A percentile compares a stretch with the other conserved stretches of the same genome.
Conservation (phyloP, 352 stramenopile species). For the Pythium graminicola region DNA sequence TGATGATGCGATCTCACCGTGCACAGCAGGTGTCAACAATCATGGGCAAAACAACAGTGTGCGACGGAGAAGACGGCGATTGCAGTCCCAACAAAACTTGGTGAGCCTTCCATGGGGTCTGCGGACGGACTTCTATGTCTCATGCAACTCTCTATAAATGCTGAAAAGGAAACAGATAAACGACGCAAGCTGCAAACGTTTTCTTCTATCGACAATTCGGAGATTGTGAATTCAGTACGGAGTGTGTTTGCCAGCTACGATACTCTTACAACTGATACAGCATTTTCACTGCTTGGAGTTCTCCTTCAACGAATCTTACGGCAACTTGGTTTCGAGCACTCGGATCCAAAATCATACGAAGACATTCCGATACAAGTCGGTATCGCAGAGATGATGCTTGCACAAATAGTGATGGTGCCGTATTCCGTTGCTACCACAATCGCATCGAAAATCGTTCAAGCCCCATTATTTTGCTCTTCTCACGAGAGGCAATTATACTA, state of each 20-base stretch:
- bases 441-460: conserved; percentile 25
- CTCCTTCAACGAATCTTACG: conserved; percentile 29
- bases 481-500: conserved; percentile 15
- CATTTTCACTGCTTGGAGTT: conserved; percentile 32
- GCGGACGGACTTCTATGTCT: background rate
- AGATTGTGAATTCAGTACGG: conserved; percentile 5
- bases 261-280: conserved; percentile 10
- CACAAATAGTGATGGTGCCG: conserved; percentile 4
- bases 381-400: conserved; percentile 23
- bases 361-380: conserved; percentile 15
- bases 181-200: background rate
- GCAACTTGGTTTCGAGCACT: background rate
- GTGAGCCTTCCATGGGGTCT: background rate
- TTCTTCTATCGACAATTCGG: background rate
- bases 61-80: background rate
- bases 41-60: no score
- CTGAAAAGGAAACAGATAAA: background rate
- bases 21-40: no score
- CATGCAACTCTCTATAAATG: background rate
- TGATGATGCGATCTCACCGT: no score
- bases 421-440: background rate
- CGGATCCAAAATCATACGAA: background rate
- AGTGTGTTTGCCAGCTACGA: background rate
- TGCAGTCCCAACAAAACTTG: background rate
- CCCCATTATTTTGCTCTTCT: conserved; percentile 22